Conservation (phyloP, 768 basidiomycete species). For the Rhizopogon vinicolor region DNA sequence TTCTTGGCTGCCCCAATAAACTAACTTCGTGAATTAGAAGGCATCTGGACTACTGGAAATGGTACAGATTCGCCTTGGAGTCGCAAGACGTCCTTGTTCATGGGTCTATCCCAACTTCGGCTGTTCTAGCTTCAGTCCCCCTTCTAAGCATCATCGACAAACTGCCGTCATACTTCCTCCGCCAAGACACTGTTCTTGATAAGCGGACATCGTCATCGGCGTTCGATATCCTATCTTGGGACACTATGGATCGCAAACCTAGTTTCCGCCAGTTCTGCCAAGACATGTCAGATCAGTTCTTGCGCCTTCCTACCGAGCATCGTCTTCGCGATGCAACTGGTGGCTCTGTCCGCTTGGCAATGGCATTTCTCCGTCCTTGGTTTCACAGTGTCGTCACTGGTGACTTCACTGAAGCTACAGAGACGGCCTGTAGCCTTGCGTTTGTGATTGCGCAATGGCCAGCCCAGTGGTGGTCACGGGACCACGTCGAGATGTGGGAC, state of each 20-base stretch:
- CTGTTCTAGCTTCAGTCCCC: slow-evolving; percentile 67
- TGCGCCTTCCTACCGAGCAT: slow-evolving; percentile 47
- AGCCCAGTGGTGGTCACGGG: slow-evolving; percentile 60
- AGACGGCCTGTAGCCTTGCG: slow-evolving; percentile 38
- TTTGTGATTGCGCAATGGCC: slow-evolving; percentile 61
- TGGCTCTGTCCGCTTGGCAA: slow-evolving; percentile 62
- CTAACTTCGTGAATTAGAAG: slow-evolving; percentile 34
- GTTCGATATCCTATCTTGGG: slow-evolving; percentile 44
- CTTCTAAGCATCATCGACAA: slow-evolving; percentile 59
- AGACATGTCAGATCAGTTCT: slow-evolving; percentile 60
- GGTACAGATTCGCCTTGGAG: slow-evolving; percentile 71
- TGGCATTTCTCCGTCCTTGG: slow-evolving; percentile 67
- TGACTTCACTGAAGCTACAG: slow-evolving; percentile 34
- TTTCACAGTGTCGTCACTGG: slow-evolving; percentile 47
- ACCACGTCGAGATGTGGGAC: slow-evolving; percentile 57
- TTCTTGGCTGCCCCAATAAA: not conserved
- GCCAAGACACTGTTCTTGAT: slow-evolving; percentile 26
- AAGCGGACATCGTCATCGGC: slow-evolving; percentile 23
- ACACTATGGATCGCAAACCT: slow-evolving; percentile 53
- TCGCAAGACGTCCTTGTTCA: slow-evolving; percentile 73
- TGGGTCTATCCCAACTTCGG: slow-evolving; percentile 59
- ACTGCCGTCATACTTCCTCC: slow-evolving; percentile 68
- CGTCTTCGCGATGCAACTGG: slow-evolving; percentile 63
- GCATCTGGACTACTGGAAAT: slow-evolving; percentile 65
- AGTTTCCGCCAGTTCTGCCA: slow-evolving; percentile 70